Conservation (phyloP, 1,284 basidiomycete species). For the Sanghuangporus weigelae region DNA sequence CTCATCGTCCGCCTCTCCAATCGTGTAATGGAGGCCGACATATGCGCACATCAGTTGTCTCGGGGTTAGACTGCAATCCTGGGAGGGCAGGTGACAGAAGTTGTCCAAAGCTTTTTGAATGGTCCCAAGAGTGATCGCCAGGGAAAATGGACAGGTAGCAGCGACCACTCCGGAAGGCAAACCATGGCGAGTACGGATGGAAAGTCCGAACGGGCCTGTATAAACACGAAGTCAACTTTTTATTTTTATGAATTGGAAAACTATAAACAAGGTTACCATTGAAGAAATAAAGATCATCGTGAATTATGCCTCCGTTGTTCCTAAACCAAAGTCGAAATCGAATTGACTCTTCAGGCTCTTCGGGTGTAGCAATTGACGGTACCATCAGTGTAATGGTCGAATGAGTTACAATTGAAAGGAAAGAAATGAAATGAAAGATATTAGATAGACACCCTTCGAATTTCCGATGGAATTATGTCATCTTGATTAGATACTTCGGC, state of each 20-base stretch:
- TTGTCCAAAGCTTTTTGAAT: conserved; percentile 39
- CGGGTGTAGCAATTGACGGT: neutral
- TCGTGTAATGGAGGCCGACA: conserved; percentile 66
- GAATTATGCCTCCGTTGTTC: conserved; percentile 43
- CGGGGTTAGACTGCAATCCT: conserved; percentile 49
- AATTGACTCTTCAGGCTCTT: neutral
- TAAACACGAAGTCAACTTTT: conserved; percentile 2
- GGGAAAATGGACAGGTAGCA: conserved; percentile 69
- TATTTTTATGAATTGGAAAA: neutral
- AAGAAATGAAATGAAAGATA: no score
- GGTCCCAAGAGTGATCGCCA: conserved; percentile 61
- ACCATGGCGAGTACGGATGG: conserved; percentile 45
- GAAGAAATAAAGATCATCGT: conserved; percentile 37
- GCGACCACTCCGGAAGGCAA: conserved; percentile 51
- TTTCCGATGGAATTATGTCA: neutral
- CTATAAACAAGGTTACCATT: conserved; percentile 34
- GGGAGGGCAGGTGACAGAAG: conserved; percentile 31
- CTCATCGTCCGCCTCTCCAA: conserved; percentile 24
- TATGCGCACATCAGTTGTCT: conserved; percentile 72
- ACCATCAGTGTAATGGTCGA: neutral
- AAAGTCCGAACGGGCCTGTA: conserved; percentile 48
- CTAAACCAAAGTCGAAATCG: conserved; percentile 47
- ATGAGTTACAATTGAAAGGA: neutral
- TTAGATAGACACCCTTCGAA: no score
- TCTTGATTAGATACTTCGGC: neutral